These are phyloP conservation scores for Entomortierella parvispora DNA, from an alignment of 192 early-diverging fungal species.

Conservation along the genomic window DNA sequence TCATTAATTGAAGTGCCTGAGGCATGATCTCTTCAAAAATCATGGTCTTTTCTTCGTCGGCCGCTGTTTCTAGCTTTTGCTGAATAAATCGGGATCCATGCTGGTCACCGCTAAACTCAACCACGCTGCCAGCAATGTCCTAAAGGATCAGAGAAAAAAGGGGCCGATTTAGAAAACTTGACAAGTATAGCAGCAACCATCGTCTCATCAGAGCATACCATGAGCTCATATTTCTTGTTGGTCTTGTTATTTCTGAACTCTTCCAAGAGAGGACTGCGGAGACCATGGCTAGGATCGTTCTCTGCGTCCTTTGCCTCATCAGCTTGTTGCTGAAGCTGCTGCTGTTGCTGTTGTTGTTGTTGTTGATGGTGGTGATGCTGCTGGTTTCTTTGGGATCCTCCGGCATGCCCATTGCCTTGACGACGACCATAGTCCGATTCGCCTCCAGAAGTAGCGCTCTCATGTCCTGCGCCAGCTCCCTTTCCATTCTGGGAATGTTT, in stretches of 20 bases:
- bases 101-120: constrained; percentile 98
- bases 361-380: neutral
- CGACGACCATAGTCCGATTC: constrained; percentile 4
- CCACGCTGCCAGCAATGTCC: constrained; percentile 92
- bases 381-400: neutral
- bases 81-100: constrained; percentile 98
- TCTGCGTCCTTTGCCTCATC: constrained; percentile 25
- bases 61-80: constrained; percentile 93
- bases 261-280: constrained; percentile 86
- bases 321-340: neutral
- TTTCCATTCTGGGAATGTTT: constrained; percentile 22
- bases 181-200: no score
- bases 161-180: no score
- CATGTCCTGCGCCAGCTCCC: constrained; percentile 6
- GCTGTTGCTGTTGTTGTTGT: no score
- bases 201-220: constrained; percentile 67
- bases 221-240: constrained; percentile 91
- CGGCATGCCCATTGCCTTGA: neutral
- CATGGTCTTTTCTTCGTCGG: constrained; percentile 90
- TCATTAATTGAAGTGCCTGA: constrained; percentile 91
- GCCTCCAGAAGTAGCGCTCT: constrained; percentile 6
- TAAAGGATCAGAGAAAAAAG: constrained; percentile 26
- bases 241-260: constrained; percentile 95
- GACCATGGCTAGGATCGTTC: constrained; percentile 66
- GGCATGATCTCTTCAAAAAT: constrained; percentile 96